Conservation (phyloP, 2,329 filamentous ascomycete genomes). For the Curvularia lunata region DNA sequence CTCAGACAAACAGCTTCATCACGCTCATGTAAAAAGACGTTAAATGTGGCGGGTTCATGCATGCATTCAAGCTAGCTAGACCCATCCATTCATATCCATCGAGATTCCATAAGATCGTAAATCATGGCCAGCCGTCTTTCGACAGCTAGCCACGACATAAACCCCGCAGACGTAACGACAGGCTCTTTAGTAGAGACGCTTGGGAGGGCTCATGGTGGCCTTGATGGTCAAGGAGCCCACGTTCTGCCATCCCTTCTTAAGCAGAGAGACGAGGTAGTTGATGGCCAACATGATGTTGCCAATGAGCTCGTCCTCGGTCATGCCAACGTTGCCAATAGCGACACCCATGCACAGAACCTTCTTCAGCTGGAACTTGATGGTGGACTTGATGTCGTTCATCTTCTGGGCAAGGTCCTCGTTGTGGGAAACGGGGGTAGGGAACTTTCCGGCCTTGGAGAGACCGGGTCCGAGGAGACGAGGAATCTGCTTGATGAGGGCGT, state of each 20-base stretch:
- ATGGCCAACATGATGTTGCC: constrained; percentile 99
- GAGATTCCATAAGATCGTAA: constrained; percentile 31
- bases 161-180: constrained; percentile 24
- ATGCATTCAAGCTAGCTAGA: constrained; percentile 44
- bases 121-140: constrained; percentile 25
- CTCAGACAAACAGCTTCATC: not conserved
- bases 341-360: constrained; percentile 99
- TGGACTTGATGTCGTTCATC: constrained; percentile 99
- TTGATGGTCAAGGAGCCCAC: constrained; percentile 99
- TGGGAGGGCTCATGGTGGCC: constrained; percentile 99
- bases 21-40: not conserved
- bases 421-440: constrained; percentile 98
- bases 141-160: constrained; percentile 22
- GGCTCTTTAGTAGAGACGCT: constrained; percentile 85
- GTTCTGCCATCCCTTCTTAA: constrained; percentile 99
- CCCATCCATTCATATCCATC: constrained; percentile 27
- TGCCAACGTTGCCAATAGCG: constrained; percentile 97
- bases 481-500: constrained; percentile 99
- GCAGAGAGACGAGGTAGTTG: constrained; percentile 99
- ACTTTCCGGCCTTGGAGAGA: constrained; percentile 83
- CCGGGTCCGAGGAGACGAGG: constrained; percentile 92
- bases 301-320: constrained; percentile 94
- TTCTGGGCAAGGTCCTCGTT: constrained; percentile 89
- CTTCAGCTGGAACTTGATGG: constrained; percentile 99
- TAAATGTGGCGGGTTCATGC: constrained; percentile 31